These are phyloP conservation scores for Corymbia maculata DNA, from an alignment of 345 rosid species.

Conservation along the genomic window DNA sequence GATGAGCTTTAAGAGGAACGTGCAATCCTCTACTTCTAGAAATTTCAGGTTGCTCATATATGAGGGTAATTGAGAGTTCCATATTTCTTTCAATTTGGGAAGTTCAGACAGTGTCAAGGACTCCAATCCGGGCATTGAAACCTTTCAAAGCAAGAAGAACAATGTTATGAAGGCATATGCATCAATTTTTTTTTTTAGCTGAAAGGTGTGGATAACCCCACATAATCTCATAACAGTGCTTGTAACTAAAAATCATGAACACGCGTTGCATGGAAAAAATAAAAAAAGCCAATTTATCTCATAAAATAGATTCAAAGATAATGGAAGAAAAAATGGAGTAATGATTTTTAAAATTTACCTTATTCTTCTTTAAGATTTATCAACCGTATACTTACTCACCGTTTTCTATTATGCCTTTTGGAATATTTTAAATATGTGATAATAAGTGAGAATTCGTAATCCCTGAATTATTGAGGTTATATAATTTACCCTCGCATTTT, in stretches of 20 bases:
- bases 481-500: too few relatives aligned
- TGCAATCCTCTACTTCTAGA: neutral
- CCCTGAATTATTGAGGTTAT: too few relatives aligned
- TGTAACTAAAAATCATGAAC: neutral
- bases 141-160: neutral
- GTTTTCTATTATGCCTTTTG: too few relatives aligned
- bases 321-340: neutral
- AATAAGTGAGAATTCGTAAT: too few relatives aligned
- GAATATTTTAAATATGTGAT: too few relatives aligned
- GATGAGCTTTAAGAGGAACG: neutral
- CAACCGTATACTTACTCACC: too few relatives aligned
- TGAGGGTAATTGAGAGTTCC: neutral
- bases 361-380: too few relatives aligned
- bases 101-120: neutral
- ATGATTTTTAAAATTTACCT: too few relatives aligned
- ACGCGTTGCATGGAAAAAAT: rapidly evolving
- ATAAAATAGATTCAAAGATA: neutral
- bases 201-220: rapidly evolving
- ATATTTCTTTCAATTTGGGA: neutral
- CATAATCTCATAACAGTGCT: rapidly evolving
- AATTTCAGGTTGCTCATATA: neutral
- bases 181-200: neutral
- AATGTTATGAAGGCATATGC: rapidly evolving
- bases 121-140: neutral
- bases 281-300: rapidly evolving